These are phyloP conservation scores for Mortierella sp. DNA, from an alignment of 371 early-diverging fungal genomes.

Conservation along the genomic window DNA sequence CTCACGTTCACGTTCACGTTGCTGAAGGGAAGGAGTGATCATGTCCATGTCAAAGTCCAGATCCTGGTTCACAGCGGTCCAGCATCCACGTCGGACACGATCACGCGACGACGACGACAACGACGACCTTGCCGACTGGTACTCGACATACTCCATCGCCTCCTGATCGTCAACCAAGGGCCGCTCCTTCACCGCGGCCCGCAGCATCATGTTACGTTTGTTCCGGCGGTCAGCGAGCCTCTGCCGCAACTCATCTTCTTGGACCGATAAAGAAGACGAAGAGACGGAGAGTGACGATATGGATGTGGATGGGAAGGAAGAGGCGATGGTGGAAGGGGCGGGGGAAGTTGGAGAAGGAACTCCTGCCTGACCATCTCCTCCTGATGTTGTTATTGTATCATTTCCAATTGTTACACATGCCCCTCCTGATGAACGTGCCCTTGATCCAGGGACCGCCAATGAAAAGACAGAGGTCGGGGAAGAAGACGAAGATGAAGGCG, in stretches of 20 bases:
- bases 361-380: background rate
- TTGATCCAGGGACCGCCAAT: background rate
- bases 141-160: background rate
- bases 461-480: background rate
- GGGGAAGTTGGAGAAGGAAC: background rate
- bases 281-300: background rate
- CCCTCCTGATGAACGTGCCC: background rate
- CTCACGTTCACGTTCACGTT: background rate
- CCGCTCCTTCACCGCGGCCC: background rate
- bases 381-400: background rate
- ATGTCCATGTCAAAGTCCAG: background rate
- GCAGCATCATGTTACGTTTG: background rate
- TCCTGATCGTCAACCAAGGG: background rate
- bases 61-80: background rate
- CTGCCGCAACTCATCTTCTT: background rate
- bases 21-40: background rate
- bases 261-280: background rate
- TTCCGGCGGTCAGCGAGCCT: background rate
- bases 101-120: background rate
- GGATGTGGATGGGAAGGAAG: background rate
- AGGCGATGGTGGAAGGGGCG: background rate
- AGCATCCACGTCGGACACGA: background rate
- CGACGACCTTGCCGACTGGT: background rate
- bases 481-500: background rate
- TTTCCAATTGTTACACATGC: background rate